These are phyloP conservation scores for Murraya paniculata DNA, from an alignment of 345 rosid species.

Conservation along the genomic window DNA sequence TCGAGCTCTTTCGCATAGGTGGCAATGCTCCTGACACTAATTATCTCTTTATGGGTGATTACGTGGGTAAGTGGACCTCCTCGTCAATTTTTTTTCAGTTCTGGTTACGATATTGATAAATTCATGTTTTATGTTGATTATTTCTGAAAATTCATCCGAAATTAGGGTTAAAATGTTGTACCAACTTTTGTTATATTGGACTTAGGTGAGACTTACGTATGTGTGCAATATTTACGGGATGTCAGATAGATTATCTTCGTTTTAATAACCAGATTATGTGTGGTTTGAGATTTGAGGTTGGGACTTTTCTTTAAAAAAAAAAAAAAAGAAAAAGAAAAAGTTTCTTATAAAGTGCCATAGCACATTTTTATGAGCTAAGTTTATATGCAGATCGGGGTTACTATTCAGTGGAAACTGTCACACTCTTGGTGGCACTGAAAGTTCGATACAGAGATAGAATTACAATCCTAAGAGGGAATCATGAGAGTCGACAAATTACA, in stretches of 20 bases:
- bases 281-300: not conserved
- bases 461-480: constrained; percentile 95
- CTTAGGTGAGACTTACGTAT: not conserved
- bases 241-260: not conserved
- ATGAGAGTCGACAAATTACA: constrained; percentile 98
- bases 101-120: not conserved
- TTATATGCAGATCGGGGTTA: constrained; percentile 91
- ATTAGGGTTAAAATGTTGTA: not conserved
- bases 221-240: not conserved
- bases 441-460: constrained; percentile 95
- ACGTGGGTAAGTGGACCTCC: constrained; percentile 66
- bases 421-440: constrained; percentile 92
- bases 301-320: not conserved
- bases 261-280: not conserved
- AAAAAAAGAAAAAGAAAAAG: not conserved
- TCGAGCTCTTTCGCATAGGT: constrained; percentile 93
- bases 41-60: constrained; percentile 99
- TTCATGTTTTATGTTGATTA: not conserved
- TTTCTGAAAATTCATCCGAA: not conserved
- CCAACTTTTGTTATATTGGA: not conserved
- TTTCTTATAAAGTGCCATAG: not conserved
- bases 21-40: constrained; percentile 96
- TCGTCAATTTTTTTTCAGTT: not conserved
- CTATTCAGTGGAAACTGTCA: constrained; percentile 97
- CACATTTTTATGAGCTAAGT: constrained; percentile 14